Conservation (phyloP, 768 basidiomycete species). For the Panaeolus papilionaceus region DNA sequence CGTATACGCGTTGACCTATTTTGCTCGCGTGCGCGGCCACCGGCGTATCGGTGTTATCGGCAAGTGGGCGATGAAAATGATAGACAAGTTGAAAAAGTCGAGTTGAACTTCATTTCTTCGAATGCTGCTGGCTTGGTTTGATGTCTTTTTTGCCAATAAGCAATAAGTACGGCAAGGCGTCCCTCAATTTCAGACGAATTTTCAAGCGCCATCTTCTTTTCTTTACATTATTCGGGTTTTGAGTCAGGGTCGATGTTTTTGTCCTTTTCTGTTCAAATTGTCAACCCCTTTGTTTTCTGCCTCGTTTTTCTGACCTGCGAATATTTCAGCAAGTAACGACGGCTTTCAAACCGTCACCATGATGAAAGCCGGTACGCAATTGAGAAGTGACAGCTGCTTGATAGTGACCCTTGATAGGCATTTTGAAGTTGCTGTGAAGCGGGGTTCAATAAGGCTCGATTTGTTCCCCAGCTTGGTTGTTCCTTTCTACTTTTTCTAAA, state of each 20-base stretch:
- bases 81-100: slow-evolving; percentile 6
- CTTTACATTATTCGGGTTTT: background rate
- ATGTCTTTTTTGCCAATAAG: background rate
- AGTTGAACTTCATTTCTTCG: background rate
- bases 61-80: background rate
- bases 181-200: too few species aligned
- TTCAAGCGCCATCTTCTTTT: background rate
- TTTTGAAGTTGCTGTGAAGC: background rate
- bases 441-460: background rate
- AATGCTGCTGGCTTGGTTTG: background rate
- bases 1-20: background rate
- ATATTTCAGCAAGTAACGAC: background rate
- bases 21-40: slow-evolving; percentile 11
- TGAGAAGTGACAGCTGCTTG: background rate
- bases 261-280: background rate
- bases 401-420: background rate
- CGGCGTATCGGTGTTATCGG: background rate
- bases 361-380: background rate
- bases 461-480: background rate
- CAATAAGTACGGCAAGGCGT: background rate
- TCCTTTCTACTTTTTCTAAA: background rate
- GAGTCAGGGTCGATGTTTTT: background rate
- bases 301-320: background rate
- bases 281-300: slow-evolving; percentile 1
- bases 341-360: background rate